Evolutionary conservation across 2,329 filamentous ascomycete species (phyloP), one percentile per base, ranked within the genome.

Genomic region (Cadophora gregata): DNA sequence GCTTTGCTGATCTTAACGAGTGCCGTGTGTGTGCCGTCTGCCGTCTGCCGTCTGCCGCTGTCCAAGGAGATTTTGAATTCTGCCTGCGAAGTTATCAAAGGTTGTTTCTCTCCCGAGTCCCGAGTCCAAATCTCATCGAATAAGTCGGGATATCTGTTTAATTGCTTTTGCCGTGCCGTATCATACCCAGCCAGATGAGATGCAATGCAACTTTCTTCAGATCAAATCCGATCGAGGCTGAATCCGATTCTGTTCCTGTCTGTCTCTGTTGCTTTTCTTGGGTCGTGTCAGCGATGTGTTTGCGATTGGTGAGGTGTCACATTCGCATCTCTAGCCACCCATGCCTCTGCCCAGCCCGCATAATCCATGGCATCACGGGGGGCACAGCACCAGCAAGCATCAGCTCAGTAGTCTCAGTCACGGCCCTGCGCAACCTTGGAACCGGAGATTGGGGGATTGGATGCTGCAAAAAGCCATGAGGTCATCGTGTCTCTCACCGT

Each of bases 381-480:
- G 21, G 56, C 56, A 59, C 56, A 42, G 19, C 14, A 1, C n/a
- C 33, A 25, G 36, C n/a, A 31, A n/a, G n/a, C n/a, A n/a, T n/a
- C 33, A 45, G 56, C 33, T n/a, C 8, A 33, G 21, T 21, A 48
- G 50, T 14, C 21, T 27, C 21, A 63, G 56, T 61, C 65, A 64
- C 65, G 65, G 42, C 33, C 5, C 33, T 64, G 51, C 33, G 42
- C 45, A 61, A 27, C 65, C 65, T 67, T 62, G 65, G 65, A 67
- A 64, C 61, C 36, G 65, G 61, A 67, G 51, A 67, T 67, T 64
- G 45, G 48, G 16, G 24, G 21, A 60, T 59, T 55, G 51, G 51
- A 12, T 55, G 19, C 27, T n/a, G n/a, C 5, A 21, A 31, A 24
- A 21, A 38, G 29, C 19, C 12, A 59, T 59, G 62, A 64, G 25